Evolutionary conservation across 495 filamentous ascomycete species (phyloP), one percentile per base, ranked within the genome.

Genomic region (Trichoderma orchidacearum): DNA sequence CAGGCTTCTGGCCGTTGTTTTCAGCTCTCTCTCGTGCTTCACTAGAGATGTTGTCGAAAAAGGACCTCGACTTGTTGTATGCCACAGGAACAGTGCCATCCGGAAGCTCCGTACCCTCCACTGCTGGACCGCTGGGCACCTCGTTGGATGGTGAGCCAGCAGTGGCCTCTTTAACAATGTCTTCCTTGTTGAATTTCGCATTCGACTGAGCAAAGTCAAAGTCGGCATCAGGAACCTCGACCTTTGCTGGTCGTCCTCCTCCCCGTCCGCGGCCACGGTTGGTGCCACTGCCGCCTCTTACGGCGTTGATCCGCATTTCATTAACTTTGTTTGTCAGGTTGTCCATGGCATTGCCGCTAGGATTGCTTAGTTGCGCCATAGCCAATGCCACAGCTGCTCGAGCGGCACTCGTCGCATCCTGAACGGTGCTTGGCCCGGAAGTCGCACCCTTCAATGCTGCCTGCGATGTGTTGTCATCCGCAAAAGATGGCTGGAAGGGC

Each of bases 11-110:
- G 30, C 75, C 75, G 15, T 74, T 69, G 52, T 75, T 78, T 63
- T 95, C 90, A 35, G 89, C 83, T n/a, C 93, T 80, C 54, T 98
- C 93, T 65, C 86, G 92, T 55, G 85, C 78, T 64, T 99, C 93
- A 60, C 87, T 93, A 0, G 87, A 92, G 63, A 99, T 96, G 64
- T 99, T 95, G 65, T 99, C 93, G 64, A 97, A 99, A 75, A 99
- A 99, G 3, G 86, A 91, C 5, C 69, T 80, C 2, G 79, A 72
- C 68, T 87, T 93, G 73, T 95, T 90, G 73, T 99, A 99, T 13
- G 80, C 79, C 27, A 73, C 66, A 12, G 67, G 66, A 0, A 56
- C 56, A 15, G 67, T 59, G n/a, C 64, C 61, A 18, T 68, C 72
- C 66, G 71, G 32, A 59, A 63, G 54, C 64, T 74, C 61, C 29